Evolutionary conservation across 345 rosid species (phyloP).

Genomic region (Nephelium lappaceum): DNA sequence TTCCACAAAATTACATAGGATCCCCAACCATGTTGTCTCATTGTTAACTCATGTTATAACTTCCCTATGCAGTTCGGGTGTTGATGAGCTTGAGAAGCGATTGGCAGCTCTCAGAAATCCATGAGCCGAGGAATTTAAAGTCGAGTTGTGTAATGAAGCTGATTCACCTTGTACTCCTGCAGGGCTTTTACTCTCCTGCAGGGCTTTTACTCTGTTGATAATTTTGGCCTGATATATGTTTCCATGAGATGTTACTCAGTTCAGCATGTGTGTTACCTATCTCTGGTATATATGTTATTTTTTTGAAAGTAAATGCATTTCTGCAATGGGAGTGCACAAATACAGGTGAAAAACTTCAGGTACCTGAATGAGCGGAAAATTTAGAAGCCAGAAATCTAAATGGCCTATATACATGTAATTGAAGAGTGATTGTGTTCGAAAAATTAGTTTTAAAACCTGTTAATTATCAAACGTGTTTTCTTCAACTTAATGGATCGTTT

Average conservation of each 20-base stretch:
- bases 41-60: conserved; percentile 6
- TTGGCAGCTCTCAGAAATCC: conserved; percentile 85
- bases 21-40: neutral
- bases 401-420: no score
- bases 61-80: conserved; percentile 59
- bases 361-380: no score
- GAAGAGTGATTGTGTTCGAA: neutral
- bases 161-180: neutral
- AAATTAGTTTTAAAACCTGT: neutral
- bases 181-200: neutral
- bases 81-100: conserved; percentile 84
- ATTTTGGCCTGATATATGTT: neutral
- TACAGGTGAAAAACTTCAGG: no score
- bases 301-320: no score
- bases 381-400: no score
- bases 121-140: conserved; percentile 20
- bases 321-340: no score
- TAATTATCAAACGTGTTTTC: neutral
- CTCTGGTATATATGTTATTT: no score
- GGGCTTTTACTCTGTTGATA: conserved; percentile 19
- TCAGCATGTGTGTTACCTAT: neutral
- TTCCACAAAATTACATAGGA: neutral
- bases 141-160: neutral
- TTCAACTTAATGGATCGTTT: neutral
- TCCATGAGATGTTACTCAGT: conserved; percentile 1